phyloP scores from a whole-genome alignment of 371 early-diverging fungal species.

The Apophysomyces trapeziformis region DNA sequence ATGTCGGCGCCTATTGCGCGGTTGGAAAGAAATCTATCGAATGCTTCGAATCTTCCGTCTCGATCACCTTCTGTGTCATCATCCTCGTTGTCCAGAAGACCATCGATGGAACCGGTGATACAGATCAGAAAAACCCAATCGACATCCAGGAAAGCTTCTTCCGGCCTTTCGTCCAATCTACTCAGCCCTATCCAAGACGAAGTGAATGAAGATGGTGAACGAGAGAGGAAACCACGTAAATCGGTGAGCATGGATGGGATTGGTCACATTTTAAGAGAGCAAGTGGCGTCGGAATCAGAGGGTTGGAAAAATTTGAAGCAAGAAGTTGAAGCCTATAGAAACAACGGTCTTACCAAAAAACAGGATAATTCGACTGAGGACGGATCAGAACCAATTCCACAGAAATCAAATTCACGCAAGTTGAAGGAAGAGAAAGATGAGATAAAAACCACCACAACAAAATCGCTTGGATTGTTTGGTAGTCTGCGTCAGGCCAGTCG shows the following conservation, averaged over 20 bases:
- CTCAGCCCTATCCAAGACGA: constrained; percentile 1
- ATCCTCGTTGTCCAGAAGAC: neutral
- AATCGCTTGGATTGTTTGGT: constrained; percentile 28
- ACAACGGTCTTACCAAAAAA: neutral
- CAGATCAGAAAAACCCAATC: constrained; percentile 3
- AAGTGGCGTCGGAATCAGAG: neutral
- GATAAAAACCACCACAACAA: neutral
- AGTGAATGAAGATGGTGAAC: neutral
- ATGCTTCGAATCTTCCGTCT: neutral
- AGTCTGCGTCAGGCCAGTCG: constrained; percentile 33
- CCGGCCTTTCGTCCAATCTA: neutral
- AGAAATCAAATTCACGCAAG: neutral
- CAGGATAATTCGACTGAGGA: neutral
- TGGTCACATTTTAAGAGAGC: constrained; percentile 4
- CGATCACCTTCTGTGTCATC: neutral
- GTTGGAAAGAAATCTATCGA: neutral
- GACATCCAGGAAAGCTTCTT: neutral
- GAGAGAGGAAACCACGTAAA: constrained; percentile 1
- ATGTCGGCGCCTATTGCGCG: neutral
- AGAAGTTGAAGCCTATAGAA: constrained; percentile 4
- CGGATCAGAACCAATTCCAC: neutral
- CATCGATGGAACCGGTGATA: neutral
- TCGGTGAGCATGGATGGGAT: constrained; percentile 9
- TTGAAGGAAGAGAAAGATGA: neutral
- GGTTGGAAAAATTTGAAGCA: neutral